Conservation (phyloP, 768 basidiomycete genomes). For the Piloderma croceum region DNA sequence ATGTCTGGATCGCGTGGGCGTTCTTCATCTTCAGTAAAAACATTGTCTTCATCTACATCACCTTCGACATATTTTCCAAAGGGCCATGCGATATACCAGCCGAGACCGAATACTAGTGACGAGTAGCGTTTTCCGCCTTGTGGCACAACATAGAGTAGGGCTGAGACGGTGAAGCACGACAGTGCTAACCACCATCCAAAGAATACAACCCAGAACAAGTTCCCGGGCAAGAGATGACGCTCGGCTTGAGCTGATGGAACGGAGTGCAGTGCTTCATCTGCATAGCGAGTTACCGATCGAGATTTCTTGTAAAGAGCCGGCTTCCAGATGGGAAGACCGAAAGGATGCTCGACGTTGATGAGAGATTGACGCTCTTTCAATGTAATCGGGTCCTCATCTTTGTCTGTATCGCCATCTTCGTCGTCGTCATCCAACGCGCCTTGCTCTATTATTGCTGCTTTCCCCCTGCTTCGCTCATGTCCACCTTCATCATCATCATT, state of each 20-base stretch:
- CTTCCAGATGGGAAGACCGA: slow-evolving; percentile 99
- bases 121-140: slow-evolving; percentile 81
- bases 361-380: slow-evolving; percentile 94
- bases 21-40: slow-evolving; percentile 27
- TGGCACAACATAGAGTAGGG: slow-evolving; percentile 66
- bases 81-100: slow-evolving; percentile 97
- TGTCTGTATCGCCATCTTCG: slow-evolving; percentile 35
- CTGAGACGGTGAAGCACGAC: slow-evolving; percentile 61
- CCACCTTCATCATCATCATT: slow-evolving; percentile 34
- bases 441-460: slow-evolving; percentile 35
- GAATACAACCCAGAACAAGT: slow-evolving; percentile 82
- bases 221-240: slow-evolving; percentile 88
- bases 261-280: slow-evolving; percentile 90
- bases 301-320: slow-evolving; percentile 98
- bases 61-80: slow-evolving; percentile 99
- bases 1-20: slow-evolving; percentile 24
- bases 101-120: slow-evolving; percentile 82
- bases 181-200: slow-evolving; percentile 95
- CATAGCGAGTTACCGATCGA: slow-evolving; percentile 91
- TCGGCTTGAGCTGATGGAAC: slow-evolving; percentile 91
- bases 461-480: slow-evolving; percentile 30
- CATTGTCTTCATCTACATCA: slow-evolving; percentile 39
- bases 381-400: slow-evolving; percentile 83
- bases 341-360: slow-evolving; percentile 98
- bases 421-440: slow-evolving; percentile 32